Percentiles rank a stretch among this genome's conserved stretches.
These are phyloP conservation scores for Singerocomus rubriflavus DNA, from an alignment of 1,284 basidiomycete genomes.

Conservation along the genomic window DNA sequence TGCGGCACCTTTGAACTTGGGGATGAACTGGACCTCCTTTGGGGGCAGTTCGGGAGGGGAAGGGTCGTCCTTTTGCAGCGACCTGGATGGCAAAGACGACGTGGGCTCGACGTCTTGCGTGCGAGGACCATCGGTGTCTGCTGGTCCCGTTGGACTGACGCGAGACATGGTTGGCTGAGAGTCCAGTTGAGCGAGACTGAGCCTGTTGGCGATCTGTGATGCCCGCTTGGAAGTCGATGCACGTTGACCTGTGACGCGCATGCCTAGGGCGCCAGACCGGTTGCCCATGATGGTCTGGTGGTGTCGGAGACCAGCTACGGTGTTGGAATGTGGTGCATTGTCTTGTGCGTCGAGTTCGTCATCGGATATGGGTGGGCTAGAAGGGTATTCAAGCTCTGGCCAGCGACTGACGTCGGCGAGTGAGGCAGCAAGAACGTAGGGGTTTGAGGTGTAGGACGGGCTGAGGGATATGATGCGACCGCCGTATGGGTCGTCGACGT, in stretches of 20 bases:
- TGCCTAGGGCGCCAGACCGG: slow-evolving; percentile 58
- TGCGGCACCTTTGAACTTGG: slow-evolving; percentile 70
- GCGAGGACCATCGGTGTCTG: slow-evolving; percentile 13
- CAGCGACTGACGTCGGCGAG: slow-evolving; percentile 76
- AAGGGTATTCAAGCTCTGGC: slow-evolving; percentile 75
- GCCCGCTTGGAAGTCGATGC: slow-evolving; percentile 48
- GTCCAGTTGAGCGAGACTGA: slow-evolving; percentile 8
- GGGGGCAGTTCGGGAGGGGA: slow-evolving; percentile 36
- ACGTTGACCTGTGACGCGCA: slow-evolving; percentile 62
- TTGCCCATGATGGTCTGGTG: slow-evolving; percentile 83
- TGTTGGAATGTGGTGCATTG: slow-evolving; percentile 3
- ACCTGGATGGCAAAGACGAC: slow-evolving; percentile 24
- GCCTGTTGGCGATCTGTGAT: slow-evolving; percentile 35
- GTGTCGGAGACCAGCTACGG: slow-evolving; percentile 45
- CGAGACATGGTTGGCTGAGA: slow-evolving; percentile 11
- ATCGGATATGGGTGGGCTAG: slow-evolving; percentile 67
- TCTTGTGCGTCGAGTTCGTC: slow-evolving; percentile 51
- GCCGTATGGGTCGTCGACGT: slow-evolving; percentile 82
- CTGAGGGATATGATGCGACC: slow-evolving; percentile 76
- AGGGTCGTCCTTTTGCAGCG: slow-evolving; percentile 35
- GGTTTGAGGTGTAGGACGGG: slow-evolving; percentile 69
- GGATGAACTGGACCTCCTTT: slow-evolving; percentile 59
- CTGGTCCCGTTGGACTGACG: slow-evolving; percentile 4
- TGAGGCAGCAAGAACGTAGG: slow-evolving; percentile 76
- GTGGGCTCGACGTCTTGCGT: slow-evolving; percentile 10